phyloP scores from a whole-genome alignment of 2,329 filamentous ascomycete species.

The Ophiostoma ulmi region DNA sequence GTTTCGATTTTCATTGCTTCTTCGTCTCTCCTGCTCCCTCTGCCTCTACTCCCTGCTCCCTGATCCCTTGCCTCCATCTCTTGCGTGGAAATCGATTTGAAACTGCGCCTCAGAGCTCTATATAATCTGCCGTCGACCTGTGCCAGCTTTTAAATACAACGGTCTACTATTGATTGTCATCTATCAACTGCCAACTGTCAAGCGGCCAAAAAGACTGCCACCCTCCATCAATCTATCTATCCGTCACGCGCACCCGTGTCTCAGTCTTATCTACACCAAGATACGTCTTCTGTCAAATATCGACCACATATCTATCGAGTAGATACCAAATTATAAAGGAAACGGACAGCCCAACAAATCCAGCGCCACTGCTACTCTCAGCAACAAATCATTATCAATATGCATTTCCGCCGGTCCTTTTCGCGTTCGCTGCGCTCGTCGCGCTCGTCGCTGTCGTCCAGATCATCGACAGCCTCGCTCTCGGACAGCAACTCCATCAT shows the following conservation, averaged over 20 bases:
- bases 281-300: neutral
- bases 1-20: neutral
- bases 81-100: neutral
- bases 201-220: neutral
- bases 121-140: neutral
- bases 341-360: too few relatives aligned
- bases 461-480: neutral
- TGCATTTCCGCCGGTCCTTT: neutral
- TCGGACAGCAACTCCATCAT: constrained; percentile 27
- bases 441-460: neutral
- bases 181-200: neutral
- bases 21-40: neutral
- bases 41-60: neutral
- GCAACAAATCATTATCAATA: neutral
- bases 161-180: too few relatives aligned
- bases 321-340: too few relatives aligned
- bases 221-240: neutral
- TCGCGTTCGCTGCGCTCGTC: neutral
- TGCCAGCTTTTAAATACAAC: too few relatives aligned
- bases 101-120: neutral
- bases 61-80: neutral
- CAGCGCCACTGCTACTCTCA: too few relatives aligned
- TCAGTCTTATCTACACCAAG: neutral
- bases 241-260: constrained; percentile 6
- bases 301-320: too few relatives aligned